These are phyloP conservation scores for Pichia thaimueangensis DNA, from an alignment of 805 yeast species.

Conservation along the genomic window DNA sequence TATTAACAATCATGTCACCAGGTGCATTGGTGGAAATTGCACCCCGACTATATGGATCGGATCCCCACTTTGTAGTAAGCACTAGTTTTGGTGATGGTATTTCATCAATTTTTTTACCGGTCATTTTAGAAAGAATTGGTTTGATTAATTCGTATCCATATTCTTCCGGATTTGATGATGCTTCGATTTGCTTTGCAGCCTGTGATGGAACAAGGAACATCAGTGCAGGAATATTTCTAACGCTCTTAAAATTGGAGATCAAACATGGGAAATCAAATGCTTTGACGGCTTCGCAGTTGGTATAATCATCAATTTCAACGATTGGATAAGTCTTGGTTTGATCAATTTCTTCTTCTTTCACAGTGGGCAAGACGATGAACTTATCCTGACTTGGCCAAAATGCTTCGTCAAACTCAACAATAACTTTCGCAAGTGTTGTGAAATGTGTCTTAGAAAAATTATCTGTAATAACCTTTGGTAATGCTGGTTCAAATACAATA, in stretches of 20 bases:
- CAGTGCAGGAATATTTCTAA: conserved; percentile 32
- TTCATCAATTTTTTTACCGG: conserved; percentile 17
- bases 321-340: neutral
- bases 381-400: conserved; percentile 38
- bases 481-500: conserved; percentile 28
- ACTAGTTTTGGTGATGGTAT: conserved; percentile 24
- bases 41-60: conserved; percentile 44
- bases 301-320: neutral
- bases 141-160: conserved; percentile 37
- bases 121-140: conserved; percentile 33
- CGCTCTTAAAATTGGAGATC: conserved; percentile 22
- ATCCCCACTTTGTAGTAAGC: conserved; percentile 39
- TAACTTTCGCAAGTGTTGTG: conserved; percentile 39
- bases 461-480: conserved; percentile 29
- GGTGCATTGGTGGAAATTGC: conserved; percentile 39
- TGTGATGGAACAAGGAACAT: conserved; percentile 43
- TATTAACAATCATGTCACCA: conserved; percentile 36
- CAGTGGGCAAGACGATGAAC: conserved; percentile 24
- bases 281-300: conserved; percentile 8
- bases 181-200: conserved; percentile 40
- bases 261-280: conserved; percentile 28
- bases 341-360: conserved; percentile 17
- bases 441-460: conserved; percentile 29
- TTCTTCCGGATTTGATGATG: conserved; percentile 24
- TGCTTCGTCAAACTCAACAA: conserved; percentile 36